phyloP scores from a whole-genome alignment of 257 asterid species.

The Asclepias syriaca region DNA sequence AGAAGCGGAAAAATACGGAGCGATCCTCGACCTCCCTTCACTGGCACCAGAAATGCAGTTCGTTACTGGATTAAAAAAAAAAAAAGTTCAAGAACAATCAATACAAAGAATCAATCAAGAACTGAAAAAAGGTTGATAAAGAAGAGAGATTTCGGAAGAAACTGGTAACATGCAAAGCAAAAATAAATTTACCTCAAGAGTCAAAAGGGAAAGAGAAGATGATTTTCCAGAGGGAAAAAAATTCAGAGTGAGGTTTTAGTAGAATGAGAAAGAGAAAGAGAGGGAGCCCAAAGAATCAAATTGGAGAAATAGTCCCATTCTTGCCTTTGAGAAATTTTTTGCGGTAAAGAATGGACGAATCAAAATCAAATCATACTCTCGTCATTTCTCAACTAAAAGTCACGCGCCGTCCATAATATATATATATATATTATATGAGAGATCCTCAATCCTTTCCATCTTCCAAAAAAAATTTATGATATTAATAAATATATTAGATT shows the following conservation, averaged over 20 bases:
- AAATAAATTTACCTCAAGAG: background rate
- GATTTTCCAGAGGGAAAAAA: background rate
- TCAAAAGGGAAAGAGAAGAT: background rate
- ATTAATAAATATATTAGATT: too few relatives aligned
- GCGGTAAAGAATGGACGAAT: background rate
- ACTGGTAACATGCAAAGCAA: slow-evolving; percentile 4
- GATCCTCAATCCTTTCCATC: too few relatives aligned
- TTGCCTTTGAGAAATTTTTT: slow-evolving; percentile 4
- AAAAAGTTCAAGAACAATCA: background rate
- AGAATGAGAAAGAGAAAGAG: slow-evolving; percentile 6
- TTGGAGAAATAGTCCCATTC: background rate
- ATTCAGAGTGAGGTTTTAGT: background rate
- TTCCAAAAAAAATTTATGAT: too few relatives aligned
- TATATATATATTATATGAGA: too few relatives aligned
- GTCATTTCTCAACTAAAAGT: background rate
- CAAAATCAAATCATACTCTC: background rate
- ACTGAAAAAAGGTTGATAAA: background rate
- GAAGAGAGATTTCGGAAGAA: background rate
- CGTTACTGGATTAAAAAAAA: background rate
- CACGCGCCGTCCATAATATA: background rate
- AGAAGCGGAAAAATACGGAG: background rate
- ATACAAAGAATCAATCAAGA: background rate
- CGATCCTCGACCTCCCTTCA: background rate
- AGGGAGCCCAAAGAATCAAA: slow-evolving; percentile 13
- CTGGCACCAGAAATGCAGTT: background rate